Conservation (phyloP, 257 asterid genomes). For the Agastache rugosa region DNA sequence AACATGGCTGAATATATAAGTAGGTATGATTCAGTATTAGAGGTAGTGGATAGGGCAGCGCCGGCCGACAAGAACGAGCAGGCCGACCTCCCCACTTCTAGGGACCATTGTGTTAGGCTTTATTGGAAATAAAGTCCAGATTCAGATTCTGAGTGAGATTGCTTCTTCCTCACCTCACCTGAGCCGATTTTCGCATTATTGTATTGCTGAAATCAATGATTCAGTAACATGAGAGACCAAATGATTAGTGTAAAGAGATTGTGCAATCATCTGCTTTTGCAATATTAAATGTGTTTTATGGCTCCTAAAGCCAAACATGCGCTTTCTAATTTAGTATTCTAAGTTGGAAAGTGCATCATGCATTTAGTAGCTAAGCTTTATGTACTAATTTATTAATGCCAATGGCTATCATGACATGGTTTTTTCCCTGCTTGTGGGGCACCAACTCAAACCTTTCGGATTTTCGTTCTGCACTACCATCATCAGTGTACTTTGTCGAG, state of each 20-base stretch:
- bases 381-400: constrained; percentile 25
- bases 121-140: constrained; percentile 42
- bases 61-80: constrained; percentile 56
- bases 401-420: constrained; percentile 31
- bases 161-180: constrained; percentile 36
- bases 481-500: not conserved
- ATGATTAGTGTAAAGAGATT: constrained; percentile 60
- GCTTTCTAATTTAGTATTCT: constrained; percentile 43
- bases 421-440: constrained; percentile 43
- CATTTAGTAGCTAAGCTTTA: constrained; percentile 28
- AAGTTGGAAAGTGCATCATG: constrained; percentile 41
- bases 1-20: not conserved
- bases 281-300: constrained; percentile 42
- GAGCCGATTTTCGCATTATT: constrained; percentile 41
- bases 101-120: constrained; percentile 50
- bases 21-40: constrained; percentile 32
- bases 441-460: constrained; percentile 22
- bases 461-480: not conserved
- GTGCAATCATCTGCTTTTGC: constrained; percentile 46
- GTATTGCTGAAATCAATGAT: constrained; percentile 55
- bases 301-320: constrained; percentile 60
- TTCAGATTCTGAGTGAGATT: constrained; percentile 58
- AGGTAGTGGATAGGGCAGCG: constrained; percentile 52
- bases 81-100: constrained; percentile 65
- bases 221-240: constrained; percentile 78